Percentiles rank a stretch among this genome's conserved stretches.
These are phyloP conservation scores for Paxillus involutus DNA, from an alignment of 768 basidiomycete genomes.

Conservation along the genomic window DNA sequence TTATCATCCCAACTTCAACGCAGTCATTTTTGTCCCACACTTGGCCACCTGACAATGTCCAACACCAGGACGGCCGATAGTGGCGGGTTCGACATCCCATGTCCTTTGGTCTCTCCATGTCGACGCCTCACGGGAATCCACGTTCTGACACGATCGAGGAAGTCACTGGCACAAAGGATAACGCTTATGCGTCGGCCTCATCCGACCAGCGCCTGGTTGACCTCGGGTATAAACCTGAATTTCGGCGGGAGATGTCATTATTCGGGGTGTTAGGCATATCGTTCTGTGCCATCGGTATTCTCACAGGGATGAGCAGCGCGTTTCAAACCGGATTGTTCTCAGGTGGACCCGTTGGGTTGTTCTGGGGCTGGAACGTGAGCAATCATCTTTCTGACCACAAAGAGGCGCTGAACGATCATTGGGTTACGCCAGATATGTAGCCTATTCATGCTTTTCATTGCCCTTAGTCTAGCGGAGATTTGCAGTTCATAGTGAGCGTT, in stretches of 20 bases:
- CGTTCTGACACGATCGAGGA: slow-evolving; percentile 16
- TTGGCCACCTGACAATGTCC: neutral
- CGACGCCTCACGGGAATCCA: neutral
- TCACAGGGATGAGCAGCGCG: slow-evolving; percentile 60
- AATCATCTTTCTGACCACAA: neutral
- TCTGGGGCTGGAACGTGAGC: slow-evolving; percentile 64
- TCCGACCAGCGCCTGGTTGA: slow-evolving; percentile 47
- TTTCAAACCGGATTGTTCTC: slow-evolving; percentile 61
- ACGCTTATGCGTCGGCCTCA: slow-evolving; percentile 10
- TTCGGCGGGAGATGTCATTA: slow-evolving; percentile 58
- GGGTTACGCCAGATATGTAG: slow-evolving; percentile 43
- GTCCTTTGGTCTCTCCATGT: slow-evolving; percentile 1
- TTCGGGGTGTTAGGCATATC: slow-evolving; percentile 61
- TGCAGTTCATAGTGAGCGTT: slow-evolving; percentile 53
- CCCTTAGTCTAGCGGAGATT: slow-evolving; percentile 56
- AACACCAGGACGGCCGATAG: neutral
- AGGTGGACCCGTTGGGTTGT: slow-evolving; percentile 55
- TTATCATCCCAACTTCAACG: neutral
- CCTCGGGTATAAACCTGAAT: slow-evolving; percentile 55
- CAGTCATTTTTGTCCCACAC: neutral
- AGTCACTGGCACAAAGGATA: neutral
- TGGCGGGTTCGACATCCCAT: neutral
- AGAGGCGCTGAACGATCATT: neutral
- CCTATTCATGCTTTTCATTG: slow-evolving; percentile 58
- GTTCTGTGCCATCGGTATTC: slow-evolving; percentile 59